phyloP scores from a whole-genome alignment of 768 basidiomycete species.

The Hysterangium stoloniferum region DNA sequence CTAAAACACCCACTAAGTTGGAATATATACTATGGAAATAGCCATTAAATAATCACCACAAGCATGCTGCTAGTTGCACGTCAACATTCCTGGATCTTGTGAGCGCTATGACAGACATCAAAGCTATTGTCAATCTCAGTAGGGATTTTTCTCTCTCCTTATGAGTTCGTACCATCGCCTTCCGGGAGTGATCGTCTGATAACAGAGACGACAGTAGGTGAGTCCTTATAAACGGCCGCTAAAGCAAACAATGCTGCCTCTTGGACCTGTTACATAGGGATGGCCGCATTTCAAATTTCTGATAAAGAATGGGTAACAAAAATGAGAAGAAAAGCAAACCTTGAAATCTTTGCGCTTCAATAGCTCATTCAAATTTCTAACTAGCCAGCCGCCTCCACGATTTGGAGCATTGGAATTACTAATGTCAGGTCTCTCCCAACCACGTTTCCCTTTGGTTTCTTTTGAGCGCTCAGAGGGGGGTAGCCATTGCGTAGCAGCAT shows the following conservation, averaged over 20 bases:
- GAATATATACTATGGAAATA: not conserved
- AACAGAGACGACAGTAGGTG: constrained; percentile 39
- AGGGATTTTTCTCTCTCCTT: constrained; percentile 5
- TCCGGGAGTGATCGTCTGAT: constrained; percentile 40
- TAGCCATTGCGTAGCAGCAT: constrained; percentile 51
- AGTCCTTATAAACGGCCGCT: constrained; percentile 61
- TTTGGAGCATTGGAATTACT: constrained; percentile 30
- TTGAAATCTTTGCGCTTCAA: constrained; percentile 47
- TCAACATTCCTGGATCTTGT: constrained; percentile 52
- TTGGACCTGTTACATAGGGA: constrained; percentile 37
- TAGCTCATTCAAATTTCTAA: constrained; percentile 41
- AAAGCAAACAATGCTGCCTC: constrained; percentile 60
- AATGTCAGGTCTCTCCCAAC: constrained; percentile 62
- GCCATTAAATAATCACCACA: constrained; percentile 39
- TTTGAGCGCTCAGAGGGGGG: constrained; percentile 47
- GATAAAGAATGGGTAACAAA: not conserved
- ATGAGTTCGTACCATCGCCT: constrained; percentile 26
- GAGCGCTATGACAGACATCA: constrained; percentile 40
- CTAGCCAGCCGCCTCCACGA: constrained; percentile 52
- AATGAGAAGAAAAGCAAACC: constrained; percentile 24
- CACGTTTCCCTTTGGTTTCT: constrained; percentile 51
- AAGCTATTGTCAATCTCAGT: constrained; percentile 19
- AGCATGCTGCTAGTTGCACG: constrained; percentile 60
- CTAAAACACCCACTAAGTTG: too few relatives aligned
- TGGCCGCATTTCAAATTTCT: not conserved